These are phyloP conservation scores for Cladophialophora exuberans DNA, from an alignment of 2,329 filamentous ascomycete genomes.

Conservation along the genomic window DNA sequence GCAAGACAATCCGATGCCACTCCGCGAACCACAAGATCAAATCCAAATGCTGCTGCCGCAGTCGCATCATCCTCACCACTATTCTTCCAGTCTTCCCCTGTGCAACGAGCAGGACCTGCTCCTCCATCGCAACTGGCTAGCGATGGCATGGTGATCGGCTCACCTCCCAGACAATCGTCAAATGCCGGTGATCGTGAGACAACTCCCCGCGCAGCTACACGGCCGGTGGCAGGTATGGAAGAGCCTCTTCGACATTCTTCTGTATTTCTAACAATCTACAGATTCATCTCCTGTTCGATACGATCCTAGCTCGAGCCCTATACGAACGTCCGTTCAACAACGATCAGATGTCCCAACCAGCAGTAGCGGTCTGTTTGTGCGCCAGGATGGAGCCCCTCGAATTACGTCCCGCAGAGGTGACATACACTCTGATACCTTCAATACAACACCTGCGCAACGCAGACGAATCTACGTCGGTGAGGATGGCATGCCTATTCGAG, in stretches of 20 bases:
- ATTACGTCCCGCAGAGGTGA: constrained; percentile 75
- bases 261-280: constrained; percentile 44
- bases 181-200: constrained; percentile 46
- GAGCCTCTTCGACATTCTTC: neutral
- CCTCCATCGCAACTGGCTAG: constrained; percentile 38
- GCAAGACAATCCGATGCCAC: constrained; percentile 37
- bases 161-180: constrained; percentile 48
- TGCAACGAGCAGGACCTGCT: constrained; percentile 46
- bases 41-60: constrained; percentile 36
- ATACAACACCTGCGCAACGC: constrained; percentile 54
- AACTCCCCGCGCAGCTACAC: constrained; percentile 46
- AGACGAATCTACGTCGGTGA: constrained; percentile 67
- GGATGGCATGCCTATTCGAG: constrained; percentile 61
- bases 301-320: constrained; percentile 84
- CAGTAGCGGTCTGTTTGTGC: constrained; percentile 84
- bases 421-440: constrained; percentile 77
- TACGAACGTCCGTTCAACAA: constrained; percentile 57
- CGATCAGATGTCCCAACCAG: constrained; percentile 78
- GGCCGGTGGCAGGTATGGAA: constrained; percentile 44
- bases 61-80: constrained; percentile 76
- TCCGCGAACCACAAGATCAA: constrained; percentile 42
- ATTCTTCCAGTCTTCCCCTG: constrained; percentile 70
- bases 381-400: constrained; percentile 58
- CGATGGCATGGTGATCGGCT: constrained; percentile 51
- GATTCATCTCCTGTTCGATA: constrained; percentile 94